Conservation (phyloP, 192 early-diverging fungal genomes). For the Coemansia sp. region DNA sequence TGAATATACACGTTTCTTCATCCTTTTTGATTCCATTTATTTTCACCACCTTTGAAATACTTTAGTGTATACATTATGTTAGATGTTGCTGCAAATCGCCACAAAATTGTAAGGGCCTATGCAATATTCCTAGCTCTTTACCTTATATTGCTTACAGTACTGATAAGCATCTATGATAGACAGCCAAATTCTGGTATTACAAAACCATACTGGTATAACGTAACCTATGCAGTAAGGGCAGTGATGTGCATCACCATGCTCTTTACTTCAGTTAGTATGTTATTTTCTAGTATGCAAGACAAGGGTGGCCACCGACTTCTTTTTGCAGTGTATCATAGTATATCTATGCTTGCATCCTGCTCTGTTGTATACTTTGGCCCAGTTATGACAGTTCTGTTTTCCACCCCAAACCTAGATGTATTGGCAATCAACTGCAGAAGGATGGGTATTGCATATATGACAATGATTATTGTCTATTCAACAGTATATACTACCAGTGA, state of each 20-base stretch:
- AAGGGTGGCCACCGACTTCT: background rate
- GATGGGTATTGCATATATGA: background rate
- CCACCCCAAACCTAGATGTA: background rate
- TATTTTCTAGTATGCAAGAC: background rate
- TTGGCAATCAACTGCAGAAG: background rate
- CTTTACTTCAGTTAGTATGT: background rate
- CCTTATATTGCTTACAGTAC: background rate
- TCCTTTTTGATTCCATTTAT: no score
- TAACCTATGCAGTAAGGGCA: background rate
- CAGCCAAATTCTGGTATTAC: background rate
- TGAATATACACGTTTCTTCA: no score
- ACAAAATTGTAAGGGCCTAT: background rate
- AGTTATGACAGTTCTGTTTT: background rate
- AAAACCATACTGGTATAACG: conserved; percentile 2
- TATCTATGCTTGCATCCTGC: background rate
- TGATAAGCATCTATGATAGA: background rate
- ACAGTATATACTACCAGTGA: background rate
- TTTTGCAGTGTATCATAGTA: background rate
- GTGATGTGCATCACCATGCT: background rate
- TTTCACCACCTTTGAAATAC: no score
- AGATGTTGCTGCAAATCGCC: no score
- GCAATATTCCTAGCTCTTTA: background rate
- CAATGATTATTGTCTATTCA: background rate
- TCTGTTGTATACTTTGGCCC: background rate
- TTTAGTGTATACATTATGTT: no score